Evolutionary conservation across 73 alveolate genomes (phyloP), one percentile per base, ranked within the genome.

Genomic region (Tetrahymena malaccensis): DNA sequence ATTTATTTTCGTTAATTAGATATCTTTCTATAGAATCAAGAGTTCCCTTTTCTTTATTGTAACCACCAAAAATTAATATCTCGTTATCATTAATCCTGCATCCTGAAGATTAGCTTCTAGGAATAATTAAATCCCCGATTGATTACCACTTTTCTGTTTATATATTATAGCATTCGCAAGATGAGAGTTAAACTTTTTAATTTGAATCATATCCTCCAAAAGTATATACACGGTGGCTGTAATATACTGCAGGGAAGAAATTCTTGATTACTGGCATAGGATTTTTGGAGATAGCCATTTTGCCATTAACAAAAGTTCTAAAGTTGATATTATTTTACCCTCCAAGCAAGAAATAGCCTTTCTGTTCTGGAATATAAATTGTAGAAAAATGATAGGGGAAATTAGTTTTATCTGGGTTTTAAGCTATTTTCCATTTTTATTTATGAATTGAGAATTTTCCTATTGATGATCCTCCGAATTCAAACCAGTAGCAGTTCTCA

Each of bases 121-220:
- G 98, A 43, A 96, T 97, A 56, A 96, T 97, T 94, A 99, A 94
- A 94, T 98, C 98, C 22, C 98, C 98, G 43, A 96, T 97, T 6
- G 96, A 96, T 56, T 94, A 85, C 99, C 99, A 98, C 34, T 94
- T 94, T 89, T 98, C 99, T 93, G 96, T 96, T 43, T 96, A 96
- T 15, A 98, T 93, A 96, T 98, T 98, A 96, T 97, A 98, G 44
- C 96, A 96, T 95, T 97, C 98, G 34, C 98, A 97, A 44, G 99
- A 94, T 94, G 97, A 96, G 84, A 98, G 96, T 94, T 98, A 97
- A 5, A 97, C 96, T 96, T 98, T 98, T 21, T 97, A 98, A 85
- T 97, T 94, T 55, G 96, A 96, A 95, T 98, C 99, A 96, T 98
- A 98, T 13, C 99, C 99, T 27, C 99, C 99, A 95, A 98, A 96